Base-by-base conservation (phyloP, 305 asterid genomes). In the Fraxinus ornus region DNA sequence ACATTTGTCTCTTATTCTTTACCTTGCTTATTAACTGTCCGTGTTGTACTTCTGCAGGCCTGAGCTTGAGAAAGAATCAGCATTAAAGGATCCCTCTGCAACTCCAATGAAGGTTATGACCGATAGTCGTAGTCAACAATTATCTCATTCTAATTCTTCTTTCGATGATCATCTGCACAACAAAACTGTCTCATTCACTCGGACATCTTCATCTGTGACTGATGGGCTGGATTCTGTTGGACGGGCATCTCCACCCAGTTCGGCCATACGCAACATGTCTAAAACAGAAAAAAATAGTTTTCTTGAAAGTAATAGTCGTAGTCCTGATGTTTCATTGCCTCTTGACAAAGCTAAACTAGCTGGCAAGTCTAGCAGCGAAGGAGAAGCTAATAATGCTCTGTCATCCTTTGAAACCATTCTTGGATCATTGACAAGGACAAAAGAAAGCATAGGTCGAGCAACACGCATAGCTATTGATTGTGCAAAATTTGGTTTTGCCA, bases 381-480 rank as follows among this genome's bases (percentile, higher is more conserved):
- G 85, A 66, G 95, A 15, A 71, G 41, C 76, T 71, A 32, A 71
- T 71, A 32, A 88, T 80, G 84, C 93, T 82, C 82, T 95, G 86
- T 90, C 89, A 6, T 86, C 97, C 82, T 95, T 95, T 88, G 97
- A 92, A 83, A 87, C 90, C 36, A 60, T 86, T 85, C 90, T 95
- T 81, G 94, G 89, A 86, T 87, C 92, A 57, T 85, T 95, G 84
- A 92, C 97, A 0, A 89, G 98, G 91, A 91, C 97, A 68, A 95
- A 92, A 83, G 98, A 95, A 87, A 92, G 90, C 90, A 95, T 95
- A 62, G 93, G 90, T 72, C 91, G 95, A 72, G 98, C 98, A 17
- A 95, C 98, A 17, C 93, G 93, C 79, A 77, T 90, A 83, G 98
- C 98, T 71, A 93, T 95, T 70, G 98, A 93, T 84, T 93, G 95